Base-by-base conservation (phyloP, 75 land plant species). In the Sequoiadendron giganteum region DNA sequence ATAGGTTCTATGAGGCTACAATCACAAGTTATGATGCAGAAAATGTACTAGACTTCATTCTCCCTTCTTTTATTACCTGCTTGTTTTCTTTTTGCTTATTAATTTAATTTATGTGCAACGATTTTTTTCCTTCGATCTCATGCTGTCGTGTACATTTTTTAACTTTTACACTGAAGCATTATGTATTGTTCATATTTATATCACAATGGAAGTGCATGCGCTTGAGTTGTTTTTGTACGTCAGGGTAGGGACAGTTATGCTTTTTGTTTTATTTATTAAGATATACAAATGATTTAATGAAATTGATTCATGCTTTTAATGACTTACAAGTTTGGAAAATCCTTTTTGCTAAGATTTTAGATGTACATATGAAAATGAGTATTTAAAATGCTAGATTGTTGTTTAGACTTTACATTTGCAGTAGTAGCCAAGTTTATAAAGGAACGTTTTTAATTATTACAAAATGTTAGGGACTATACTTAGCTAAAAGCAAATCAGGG, bases 1-100 rank as follows among this genome's bases (percentile, higher is more conserved):
- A 97, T 58, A 91, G 88, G 39, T 96, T 96, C 79, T 97, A 97
- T 83, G 99, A 96, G 81, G 99, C 99, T 78, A 91, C 96, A 40
- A 93, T 97, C 83, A 93, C 93, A 56, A 92, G 94, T 81, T 95
- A 89, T 84, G 89, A 95, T 86, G 90, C 91, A 18, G 91, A 82
- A 73, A 93, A 89, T 90, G 95, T 94, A 54, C 52, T 82, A 82
- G 16, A 25, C 25, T 47, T 43, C 83, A 25, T 11, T n/a, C 49
- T 11, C 10, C 34, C 14, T n/a, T n/a, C 32, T 75, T 75, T 75
- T 25, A 34, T 1, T 75, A 32, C 32, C 30, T 68, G 30, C n/a
- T 28, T 68, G 72, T 68, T 68, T 21, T 68, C 72, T 68, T 21
- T 65, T 65, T 65, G 70, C 25, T 65, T 65, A 1, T 65, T 65